Conservation (phyloP, 306 rosid genomes). For the Quercus engelmannii region DNA sequence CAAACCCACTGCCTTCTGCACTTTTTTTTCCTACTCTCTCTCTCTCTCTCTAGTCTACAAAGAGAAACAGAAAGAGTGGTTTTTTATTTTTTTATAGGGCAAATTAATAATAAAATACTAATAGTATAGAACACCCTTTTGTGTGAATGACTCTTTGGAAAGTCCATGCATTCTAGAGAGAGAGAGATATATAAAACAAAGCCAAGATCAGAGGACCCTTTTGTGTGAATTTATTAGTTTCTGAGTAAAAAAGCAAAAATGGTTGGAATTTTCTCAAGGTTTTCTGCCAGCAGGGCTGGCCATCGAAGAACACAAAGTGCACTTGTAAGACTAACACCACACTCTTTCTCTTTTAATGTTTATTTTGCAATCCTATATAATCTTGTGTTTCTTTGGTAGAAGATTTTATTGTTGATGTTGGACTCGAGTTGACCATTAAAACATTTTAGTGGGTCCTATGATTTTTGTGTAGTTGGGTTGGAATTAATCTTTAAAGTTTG, state of each 20-base stretch:
- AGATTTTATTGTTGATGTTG: not conserved
- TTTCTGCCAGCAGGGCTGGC: conserved; percentile 59
- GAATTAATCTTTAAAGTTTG: conserved; percentile 15
- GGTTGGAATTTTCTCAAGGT: conserved; percentile 96
- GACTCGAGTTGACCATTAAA: too few species aligned
- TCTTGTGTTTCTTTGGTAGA: not conserved
- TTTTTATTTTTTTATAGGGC: not conserved
- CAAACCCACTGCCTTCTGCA: conserved; percentile 9
- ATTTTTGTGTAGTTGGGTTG: conserved; percentile 3
- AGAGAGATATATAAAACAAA: not conserved
- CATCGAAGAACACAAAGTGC: conserved; percentile 98
- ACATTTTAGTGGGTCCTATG: conserved; percentile 7
- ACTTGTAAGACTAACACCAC: conserved; percentile 63
- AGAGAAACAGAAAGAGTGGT: not conserved
- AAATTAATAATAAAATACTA: not conserved
- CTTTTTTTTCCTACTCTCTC: not conserved
- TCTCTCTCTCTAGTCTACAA: not conserved
- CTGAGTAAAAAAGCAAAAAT: conserved; percentile 28
- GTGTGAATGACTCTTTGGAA: not conserved
- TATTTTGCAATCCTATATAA: not conserved
- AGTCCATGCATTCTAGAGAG: not conserved
- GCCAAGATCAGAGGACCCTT: conserved; percentile 14
- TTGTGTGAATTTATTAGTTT: conserved; percentile 18
- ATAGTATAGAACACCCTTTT: conserved; percentile 1
- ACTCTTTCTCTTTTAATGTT: not conserved